Base-by-base conservation (phyloP, 2,329 filamentous ascomycete genomes). In the Trichophyton schoenleinii region DNA sequence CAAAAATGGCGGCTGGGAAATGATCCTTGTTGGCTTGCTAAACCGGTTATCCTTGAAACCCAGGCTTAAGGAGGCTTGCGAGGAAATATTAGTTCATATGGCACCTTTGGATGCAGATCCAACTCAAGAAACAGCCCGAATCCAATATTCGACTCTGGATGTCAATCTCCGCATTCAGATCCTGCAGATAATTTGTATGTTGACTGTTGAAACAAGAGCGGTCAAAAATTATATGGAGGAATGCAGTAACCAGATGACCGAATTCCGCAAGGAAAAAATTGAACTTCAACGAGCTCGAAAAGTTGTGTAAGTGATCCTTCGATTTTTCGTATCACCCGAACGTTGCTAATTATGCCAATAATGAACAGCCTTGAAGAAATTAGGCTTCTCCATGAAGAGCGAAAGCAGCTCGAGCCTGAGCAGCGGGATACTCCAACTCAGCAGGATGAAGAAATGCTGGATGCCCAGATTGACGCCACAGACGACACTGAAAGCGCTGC, bases 201-300 rank as follows among this genome's bases (percentile, higher is more conserved):
- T 97, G 63, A 91, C 89, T 1, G 81, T 91, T 61, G 87, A 91
- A 69, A 96, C 94, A 0, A 91, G 90, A 71, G 86, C 88, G 1
- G 83, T 97, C 66, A 86, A 92, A 60, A 86, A 84, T 15, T 95
- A 95, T 71, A 87, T 99, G 79, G 90, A 96, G 67, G 87, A 92
- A 64, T 95, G 91, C 75, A 90, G 88, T 65, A 89, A 92, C 70
- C 88, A 90, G 60, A 96, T 97, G 91, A 99, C 94, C 1, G 84
- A 86, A 60, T 90, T 95, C 70, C 86, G 94, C 58, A 99, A 99
- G 74, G 88, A 95, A 71, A 96, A 96, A 77, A 96, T 96, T 64
- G 89, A 95, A 66, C 87, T 85, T 74, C 92, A 97, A 75, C 84
- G 91, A 66, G 84, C 88, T 67, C 85, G 88, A 65, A 87, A 86